These are phyloP conservation scores for Chenopodium formosanum DNA, from an alignment of 148 eudicot species.

Conservation along the genomic window DNA sequence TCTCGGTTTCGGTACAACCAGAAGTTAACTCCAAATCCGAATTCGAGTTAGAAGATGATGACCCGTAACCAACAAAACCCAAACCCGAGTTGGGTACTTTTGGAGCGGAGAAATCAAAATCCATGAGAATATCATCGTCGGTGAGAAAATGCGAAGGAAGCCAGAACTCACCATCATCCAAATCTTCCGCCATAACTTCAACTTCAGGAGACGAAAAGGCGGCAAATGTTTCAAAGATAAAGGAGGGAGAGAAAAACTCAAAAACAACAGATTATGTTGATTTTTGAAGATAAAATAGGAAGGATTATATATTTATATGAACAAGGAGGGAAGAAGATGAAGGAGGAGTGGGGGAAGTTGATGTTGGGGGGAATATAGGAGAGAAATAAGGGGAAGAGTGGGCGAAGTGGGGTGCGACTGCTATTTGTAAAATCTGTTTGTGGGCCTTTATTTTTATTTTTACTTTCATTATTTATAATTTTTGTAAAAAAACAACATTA, in stretches of 20 bases:
- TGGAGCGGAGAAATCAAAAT: slow-evolving; percentile 19
- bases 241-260: not conserved
- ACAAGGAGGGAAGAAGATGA: not conserved
- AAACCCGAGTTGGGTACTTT: too few species aligned
- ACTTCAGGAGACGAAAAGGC: not conserved
- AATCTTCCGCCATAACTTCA: slow-evolving; percentile 38
- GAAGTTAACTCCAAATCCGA: slow-evolving; percentile 23
- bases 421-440: not conserved
- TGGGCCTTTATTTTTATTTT: not conserved
- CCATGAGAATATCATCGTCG: slow-evolving; percentile 63
- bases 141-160: slow-evolving; percentile 66
- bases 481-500: too few species aligned
- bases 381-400: slow-evolving; percentile 11
- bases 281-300: not conserved
- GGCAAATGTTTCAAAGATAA: slow-evolving; percentile 12
- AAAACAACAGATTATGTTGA: not conserved
- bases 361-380: slow-evolving; percentile 2
- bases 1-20: slow-evolving; percentile 47
- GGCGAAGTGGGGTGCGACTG: slow-evolving; percentile 7
- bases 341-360: slow-evolving; percentile 6
- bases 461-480: too few species aligned
- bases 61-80: too few species aligned
- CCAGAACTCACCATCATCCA: slow-evolving; percentile 67
- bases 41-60: slow-evolving; percentile 25
- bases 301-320: too few species aligned